These are phyloP conservation scores for Pestalotiopsis fici DNA, from an alignment of 2,329 filamentous ascomycete species.

Conservation along the genomic window DNA sequence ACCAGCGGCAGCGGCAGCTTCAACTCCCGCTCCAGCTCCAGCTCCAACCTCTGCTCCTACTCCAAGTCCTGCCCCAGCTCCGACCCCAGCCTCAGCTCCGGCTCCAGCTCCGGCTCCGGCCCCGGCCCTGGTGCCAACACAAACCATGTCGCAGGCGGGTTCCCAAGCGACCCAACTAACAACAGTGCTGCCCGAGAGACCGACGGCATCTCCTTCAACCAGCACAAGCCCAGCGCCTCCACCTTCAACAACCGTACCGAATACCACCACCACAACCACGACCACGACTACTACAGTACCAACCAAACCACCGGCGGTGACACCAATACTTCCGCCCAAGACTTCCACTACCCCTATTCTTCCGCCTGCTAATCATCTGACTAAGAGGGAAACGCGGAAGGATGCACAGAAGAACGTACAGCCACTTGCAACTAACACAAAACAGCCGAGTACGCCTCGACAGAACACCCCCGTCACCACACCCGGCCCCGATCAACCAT, in stretches of 20 bases:
- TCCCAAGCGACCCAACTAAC: neutral
- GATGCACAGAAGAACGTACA: constrained; percentile 35
- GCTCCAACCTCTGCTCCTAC: no score
- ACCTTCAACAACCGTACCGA: constrained; percentile 22
- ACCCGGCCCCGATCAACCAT: constrained; percentile 37
- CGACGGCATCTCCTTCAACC: constrained; percentile 1
- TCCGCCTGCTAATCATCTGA: constrained; percentile 32
- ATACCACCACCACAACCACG: constrained; percentile 3
- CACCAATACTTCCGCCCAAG: constrained; percentile 39
- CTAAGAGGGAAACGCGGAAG: constrained; percentile 49
- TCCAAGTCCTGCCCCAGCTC: no score
- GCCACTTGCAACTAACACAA: constrained; percentile 26
- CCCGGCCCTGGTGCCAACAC: neutral
- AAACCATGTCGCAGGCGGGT: neutral
- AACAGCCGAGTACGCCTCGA: constrained; percentile 25
- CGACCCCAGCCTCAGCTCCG: no score
- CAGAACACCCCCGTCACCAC: constrained; percentile 32
- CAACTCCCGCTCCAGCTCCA: no score
- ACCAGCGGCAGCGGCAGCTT: neutral
- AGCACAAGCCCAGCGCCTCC: constrained; percentile 12
- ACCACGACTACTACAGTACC: constrained; percentile 37
- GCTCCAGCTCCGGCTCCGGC: no score
- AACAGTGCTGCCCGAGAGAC: constrained; percentile 4
- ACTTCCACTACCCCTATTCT: constrained; percentile 38
- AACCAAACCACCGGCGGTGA: constrained; percentile 39